Evolutionary conservation across 352 stramenopile species (phyloP).

Genomic region (Aphanomyces cochlioides): DNA sequence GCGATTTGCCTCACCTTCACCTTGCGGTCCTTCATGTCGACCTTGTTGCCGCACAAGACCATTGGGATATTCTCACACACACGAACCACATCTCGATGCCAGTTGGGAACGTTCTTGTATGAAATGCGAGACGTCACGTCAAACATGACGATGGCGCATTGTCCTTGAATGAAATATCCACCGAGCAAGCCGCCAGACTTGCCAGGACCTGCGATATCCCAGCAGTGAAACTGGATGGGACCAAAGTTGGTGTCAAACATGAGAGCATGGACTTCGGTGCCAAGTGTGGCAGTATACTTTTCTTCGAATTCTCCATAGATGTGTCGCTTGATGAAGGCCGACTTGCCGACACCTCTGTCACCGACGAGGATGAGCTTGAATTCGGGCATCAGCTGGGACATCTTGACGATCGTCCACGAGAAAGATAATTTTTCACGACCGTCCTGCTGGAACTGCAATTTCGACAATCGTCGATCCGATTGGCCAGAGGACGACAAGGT

Average conservation of each 20-base stretch:
- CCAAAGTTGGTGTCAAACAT: constrained; percentile 99
- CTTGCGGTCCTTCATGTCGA: constrained; percentile 99
- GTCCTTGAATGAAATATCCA: constrained; percentile 98
- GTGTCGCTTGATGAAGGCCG: constrained; percentile 99
- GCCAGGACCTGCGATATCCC: constrained; percentile 99
- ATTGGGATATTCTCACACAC: constrained; percentile 99
- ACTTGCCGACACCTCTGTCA: constrained; percentile 99
- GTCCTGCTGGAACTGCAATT: no score
- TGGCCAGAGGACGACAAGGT: no score
- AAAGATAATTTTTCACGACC: no score
- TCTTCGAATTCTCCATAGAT: constrained; percentile 99
- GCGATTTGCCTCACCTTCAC: constrained; percentile 99
- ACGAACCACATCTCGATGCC: constrained; percentile 98
- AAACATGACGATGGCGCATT: constrained; percentile 99
- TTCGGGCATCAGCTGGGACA: constrained; percentile 90
- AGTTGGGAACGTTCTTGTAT: constrained; percentile 99
- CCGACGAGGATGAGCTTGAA: constrained; percentile 99
- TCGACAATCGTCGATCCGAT: no score
- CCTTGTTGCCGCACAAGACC: constrained; percentile 99
- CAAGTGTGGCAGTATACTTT: constrained; percentile 99
- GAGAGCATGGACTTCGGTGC: constrained; percentile 98
- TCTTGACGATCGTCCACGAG: no score
- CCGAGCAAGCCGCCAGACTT: constrained; percentile 96
- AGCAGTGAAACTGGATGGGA: constrained; percentile 99
- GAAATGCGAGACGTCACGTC: constrained; percentile 99